phyloP scores from a whole-genome alignment of 2,329 filamentous ascomycete species.

The Fusarium sp. region DNA sequence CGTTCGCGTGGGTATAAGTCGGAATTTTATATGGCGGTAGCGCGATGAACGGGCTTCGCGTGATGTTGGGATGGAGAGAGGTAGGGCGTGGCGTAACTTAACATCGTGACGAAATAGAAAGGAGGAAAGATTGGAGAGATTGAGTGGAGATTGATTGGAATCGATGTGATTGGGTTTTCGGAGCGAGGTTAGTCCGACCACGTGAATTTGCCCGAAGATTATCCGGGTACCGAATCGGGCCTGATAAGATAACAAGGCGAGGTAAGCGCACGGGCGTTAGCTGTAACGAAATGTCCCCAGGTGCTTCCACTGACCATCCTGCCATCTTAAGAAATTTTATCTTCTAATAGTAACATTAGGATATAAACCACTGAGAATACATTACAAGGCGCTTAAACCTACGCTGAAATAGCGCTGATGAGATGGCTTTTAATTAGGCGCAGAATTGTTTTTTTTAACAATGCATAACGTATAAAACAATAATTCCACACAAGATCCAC shows the following conservation, averaged over 20 bases:
- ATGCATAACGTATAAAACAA: too few species aligned
- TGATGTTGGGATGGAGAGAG: neutral
- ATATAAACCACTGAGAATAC: too few species aligned
- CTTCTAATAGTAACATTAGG: too few species aligned
- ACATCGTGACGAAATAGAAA: neutral
- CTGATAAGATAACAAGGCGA: neutral
- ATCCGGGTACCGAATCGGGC: too few species aligned
- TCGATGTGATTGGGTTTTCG: neutral
- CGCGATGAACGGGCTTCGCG: neutral
- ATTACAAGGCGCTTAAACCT: too few species aligned
- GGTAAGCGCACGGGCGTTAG: neutral
- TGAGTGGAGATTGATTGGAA: neutral
- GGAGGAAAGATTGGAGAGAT: neutral
- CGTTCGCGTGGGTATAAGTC: constrained; percentile 5
- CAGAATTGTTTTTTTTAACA: too few species aligned
- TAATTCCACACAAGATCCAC: too few species aligned
- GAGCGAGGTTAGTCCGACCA: accelerated
- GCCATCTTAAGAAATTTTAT: too few species aligned
- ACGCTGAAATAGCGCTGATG: too few species aligned
- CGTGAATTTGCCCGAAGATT: accelerated
- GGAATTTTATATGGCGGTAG: constrained; percentile 8
- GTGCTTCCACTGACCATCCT: too few species aligned
- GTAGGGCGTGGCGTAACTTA: neutral
- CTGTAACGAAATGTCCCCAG: neutral
- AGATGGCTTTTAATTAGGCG: too few species aligned